phyloP scores from a whole-genome alignment of 257 asterid species.

The Solanum rostratum region DNA sequence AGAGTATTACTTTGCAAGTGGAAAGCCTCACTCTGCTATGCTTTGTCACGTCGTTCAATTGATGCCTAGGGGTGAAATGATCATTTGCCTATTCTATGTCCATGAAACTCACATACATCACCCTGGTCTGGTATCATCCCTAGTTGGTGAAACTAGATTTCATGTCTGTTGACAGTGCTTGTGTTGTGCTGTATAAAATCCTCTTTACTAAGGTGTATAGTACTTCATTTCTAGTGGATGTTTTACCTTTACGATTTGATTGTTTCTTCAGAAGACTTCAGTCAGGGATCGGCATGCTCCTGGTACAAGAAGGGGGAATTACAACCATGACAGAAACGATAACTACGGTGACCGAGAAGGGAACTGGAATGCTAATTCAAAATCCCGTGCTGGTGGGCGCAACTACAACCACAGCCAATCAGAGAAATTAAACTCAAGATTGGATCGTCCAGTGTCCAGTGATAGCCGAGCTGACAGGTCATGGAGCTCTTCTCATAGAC shows the following conservation, averaged over 20 bases:
- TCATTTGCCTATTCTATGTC: not conserved
- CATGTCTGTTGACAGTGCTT: not conserved
- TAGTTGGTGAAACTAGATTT: not conserved
- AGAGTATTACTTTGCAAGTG: not conserved
- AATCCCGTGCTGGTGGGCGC: conserved; percentile 52
- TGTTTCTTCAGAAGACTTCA: conserved; percentile 46
- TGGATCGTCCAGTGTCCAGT: conserved; percentile 34
- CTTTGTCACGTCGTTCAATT: not conserved
- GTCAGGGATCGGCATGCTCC: conserved; percentile 59
- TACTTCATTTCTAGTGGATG: not conserved
- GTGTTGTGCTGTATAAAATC: not conserved
- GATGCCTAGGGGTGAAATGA: not conserved
- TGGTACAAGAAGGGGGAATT: conserved; percentile 66
- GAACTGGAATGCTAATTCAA: conserved; percentile 58
- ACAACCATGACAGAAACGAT: conserved; percentile 60
- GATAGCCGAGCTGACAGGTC: conserved; percentile 62
- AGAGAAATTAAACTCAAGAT: conserved; percentile 54
- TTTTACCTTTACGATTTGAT: conserved; percentile 5
- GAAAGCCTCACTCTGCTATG: not conserved
- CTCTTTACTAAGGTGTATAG: not conserved
- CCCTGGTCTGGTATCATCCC: not conserved
- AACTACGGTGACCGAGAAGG: conserved; percentile 60
- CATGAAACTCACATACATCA: not conserved
- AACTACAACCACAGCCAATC: conserved; percentile 51
- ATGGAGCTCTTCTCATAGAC: conserved; percentile 31